phyloP scores from a whole-genome alignment of 1,284 basidiomycete genomes.

The Trichosporon faecale region DNA sequence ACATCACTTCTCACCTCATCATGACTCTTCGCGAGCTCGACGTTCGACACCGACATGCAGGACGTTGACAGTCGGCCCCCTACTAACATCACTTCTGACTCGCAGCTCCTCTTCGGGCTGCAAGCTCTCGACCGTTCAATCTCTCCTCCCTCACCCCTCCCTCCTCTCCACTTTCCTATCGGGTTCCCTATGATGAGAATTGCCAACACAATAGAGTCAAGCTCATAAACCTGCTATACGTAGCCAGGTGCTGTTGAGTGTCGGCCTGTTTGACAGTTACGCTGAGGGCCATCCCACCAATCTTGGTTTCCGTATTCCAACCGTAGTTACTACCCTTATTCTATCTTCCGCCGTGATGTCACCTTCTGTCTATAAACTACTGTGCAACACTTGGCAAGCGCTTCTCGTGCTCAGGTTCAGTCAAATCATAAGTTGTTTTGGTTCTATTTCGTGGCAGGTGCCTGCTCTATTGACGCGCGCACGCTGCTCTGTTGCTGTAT shows the following conservation, averaged over 20 bases:
- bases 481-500: not conserved
- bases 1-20: not conserved
- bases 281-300: slow-evolving; percentile 21
- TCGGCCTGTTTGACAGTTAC: slow-evolving; percentile 32
- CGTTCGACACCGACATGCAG: slow-evolving; percentile 9
- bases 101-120: not conserved
- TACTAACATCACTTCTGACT: not conserved
- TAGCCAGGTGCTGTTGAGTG: slow-evolving; percentile 31
- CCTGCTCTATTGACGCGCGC: not conserved
- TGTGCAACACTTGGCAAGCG: not conserved
- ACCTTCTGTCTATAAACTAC: not conserved
- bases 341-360: not conserved
- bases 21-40: not conserved
- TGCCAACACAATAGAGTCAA: slow-evolving; percentile 35
- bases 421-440: not conserved
- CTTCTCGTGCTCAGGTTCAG: not conserved
- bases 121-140: not conserved
- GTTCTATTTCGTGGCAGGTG: not conserved
- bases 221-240: slow-evolving; percentile 28
- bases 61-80: not conserved
- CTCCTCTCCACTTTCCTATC: not conserved
- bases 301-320: not conserved
- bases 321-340: not conserved
- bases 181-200: slow-evolving; percentile 29
- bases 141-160: not conserved